phyloP scores from a whole-genome alignment of 2,329 filamentous ascomycete species.

The Hypoxylon rubiginosum region DNA sequence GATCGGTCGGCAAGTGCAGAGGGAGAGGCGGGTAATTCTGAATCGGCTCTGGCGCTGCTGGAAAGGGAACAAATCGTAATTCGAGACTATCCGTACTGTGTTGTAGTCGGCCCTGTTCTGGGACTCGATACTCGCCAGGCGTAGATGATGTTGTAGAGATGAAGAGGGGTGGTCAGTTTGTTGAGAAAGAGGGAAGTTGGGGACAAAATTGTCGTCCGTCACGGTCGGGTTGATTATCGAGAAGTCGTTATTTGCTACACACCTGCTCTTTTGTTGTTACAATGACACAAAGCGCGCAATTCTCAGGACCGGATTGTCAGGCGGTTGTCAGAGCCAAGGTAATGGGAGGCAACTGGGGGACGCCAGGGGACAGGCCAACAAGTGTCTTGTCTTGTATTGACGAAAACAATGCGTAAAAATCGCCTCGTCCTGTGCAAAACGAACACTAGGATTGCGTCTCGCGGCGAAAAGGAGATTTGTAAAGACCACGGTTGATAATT shows the following conservation, averaged over 20 bases:
- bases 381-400: constrained; percentile 13
- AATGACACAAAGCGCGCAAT: constrained; percentile 43
- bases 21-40: constrained; percentile 34
- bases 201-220: constrained; percentile 35
- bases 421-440: constrained; percentile 24
- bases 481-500: constrained; percentile 15
- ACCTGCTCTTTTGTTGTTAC: constrained; percentile 33
- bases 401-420: constrained; percentile 40
- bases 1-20: constrained; percentile 30
- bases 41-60: constrained; percentile 26
- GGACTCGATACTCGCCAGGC: constrained; percentile 41
- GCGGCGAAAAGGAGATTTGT: constrained; percentile 16
- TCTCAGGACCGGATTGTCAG: constrained; percentile 28
- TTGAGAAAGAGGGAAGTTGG: constrained; percentile 27
- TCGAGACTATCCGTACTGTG: constrained; percentile 39
- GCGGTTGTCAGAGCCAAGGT: constrained; percentile 27
- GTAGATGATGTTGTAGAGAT: constrained; percentile 42
- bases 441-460: constrained; percentile 17
- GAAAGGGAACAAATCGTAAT: constrained; percentile 24
- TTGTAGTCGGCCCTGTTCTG: constrained; percentile 37
- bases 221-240: constrained; percentile 35
- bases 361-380: constrained; percentile 36
- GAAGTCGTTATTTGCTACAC: constrained; percentile 35
- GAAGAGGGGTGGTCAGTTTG: constrained; percentile 17
- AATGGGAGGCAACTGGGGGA: constrained; percentile 5